Evolutionary conservation across 805 yeast species (phyloP).

Genomic region (Yamadazyma philogaea): DNA sequence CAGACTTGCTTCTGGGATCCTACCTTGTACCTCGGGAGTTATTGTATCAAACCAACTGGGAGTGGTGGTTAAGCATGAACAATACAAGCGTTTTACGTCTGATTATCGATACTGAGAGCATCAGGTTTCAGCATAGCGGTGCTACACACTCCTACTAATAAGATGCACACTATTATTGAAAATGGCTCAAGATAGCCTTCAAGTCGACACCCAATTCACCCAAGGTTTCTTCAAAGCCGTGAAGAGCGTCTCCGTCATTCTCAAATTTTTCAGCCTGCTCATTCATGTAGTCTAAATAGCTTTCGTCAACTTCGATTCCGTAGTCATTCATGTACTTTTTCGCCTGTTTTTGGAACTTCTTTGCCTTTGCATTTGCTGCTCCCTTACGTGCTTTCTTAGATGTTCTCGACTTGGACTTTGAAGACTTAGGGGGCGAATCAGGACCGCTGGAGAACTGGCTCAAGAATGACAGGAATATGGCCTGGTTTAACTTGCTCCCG

Average conservation of each 20-base stretch:
- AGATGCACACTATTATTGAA: no score
- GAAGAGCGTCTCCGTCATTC: background rate
- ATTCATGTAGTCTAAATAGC: slow-evolving; percentile 16
- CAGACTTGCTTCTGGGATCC: no score
- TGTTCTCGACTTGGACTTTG: slow-evolving; percentile 1
- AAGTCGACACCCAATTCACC: slow-evolving; percentile 5
- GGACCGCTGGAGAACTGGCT: background rate
- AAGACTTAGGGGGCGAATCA: background rate
- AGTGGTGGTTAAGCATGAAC: no score
- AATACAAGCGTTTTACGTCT: no score
- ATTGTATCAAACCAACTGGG: no score
- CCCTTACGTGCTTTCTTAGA: background rate
- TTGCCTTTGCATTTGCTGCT: slow-evolving; percentile 4
- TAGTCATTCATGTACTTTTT: slow-evolving; percentile 14
- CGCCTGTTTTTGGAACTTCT: slow-evolving; percentile 12
- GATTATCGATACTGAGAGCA: no score
- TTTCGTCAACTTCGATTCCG: slow-evolving; percentile 18
- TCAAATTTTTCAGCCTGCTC: slow-evolving; percentile 6
- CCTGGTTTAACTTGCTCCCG: slow-evolving; percentile 5
- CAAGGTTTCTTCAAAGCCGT: slow-evolving; percentile 3
- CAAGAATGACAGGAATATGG: slow-evolving; percentile 4
- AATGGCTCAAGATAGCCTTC: slow-evolving; percentile 1
- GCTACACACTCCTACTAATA: no score
- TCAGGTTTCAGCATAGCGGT: no score
- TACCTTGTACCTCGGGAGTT: no score